Evolutionary conservation across 345 rosid genomes (phyloP).

Genomic region (Aurinia saxatilis): DNA sequence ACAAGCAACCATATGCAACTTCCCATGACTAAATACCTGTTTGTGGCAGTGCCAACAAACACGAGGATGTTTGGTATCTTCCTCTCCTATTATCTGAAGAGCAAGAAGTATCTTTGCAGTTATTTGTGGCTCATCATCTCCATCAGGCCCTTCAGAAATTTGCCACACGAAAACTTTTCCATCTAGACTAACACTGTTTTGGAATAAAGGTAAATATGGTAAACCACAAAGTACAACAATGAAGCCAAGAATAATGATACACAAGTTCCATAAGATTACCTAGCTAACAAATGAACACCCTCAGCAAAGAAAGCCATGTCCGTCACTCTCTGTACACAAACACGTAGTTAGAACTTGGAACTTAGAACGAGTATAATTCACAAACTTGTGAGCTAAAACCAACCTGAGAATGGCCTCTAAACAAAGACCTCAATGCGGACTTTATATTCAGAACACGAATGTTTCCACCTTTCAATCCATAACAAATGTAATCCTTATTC

Average conservation of each 20-base stretch:
- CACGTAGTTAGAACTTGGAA: slow-evolving; percentile 19
- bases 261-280: slow-evolving; percentile 46
- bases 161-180: slow-evolving; percentile 73
- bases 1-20: too few relatives aligned
- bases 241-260: background rate
- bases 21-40: slow-evolving; percentile 59
- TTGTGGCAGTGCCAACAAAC: slow-evolving; percentile 95
- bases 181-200: slow-evolving; percentile 64
- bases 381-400: background rate
- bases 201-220: slow-evolving; percentile 9
- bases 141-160: slow-evolving; percentile 72
- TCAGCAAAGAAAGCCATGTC: slow-evolving; percentile 94
- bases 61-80: slow-evolving; percentile 56
- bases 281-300: slow-evolving; percentile 90
- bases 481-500: slow-evolving; percentile 67
- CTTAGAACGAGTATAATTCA: background rate
- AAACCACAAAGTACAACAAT: background rate
- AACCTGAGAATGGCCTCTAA: slow-evolving; percentile 85
- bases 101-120: slow-evolving; percentile 54
- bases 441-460: slow-evolving; percentile 76
- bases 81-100: slow-evolving; percentile 54
- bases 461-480: slow-evolving; percentile 78
- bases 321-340: slow-evolving; percentile 53
- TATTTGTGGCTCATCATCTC: slow-evolving; percentile 63
- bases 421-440: slow-evolving; percentile 73